Conservation (phyloP, 129 eudicot genomes). For the Pulicaria dysenterica region DNA sequence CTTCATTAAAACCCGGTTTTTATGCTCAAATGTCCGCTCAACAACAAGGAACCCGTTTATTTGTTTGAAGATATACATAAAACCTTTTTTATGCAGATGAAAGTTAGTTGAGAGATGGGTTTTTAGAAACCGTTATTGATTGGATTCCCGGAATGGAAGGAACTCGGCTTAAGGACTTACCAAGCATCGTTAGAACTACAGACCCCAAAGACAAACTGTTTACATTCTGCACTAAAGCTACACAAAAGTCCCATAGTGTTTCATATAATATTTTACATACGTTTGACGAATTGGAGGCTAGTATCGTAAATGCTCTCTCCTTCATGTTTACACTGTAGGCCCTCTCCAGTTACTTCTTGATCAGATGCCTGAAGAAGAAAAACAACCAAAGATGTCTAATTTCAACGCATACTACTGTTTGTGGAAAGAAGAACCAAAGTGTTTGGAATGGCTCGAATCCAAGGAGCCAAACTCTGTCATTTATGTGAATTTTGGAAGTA, state of each 20-base stretch:
- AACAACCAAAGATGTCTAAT: not conserved
- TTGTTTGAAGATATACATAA: not conserved
- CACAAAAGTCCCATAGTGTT: constrained; percentile 15
- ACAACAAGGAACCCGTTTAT: no score
- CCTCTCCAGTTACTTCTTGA: constrained; percentile 20
- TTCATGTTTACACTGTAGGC: constrained; percentile 21
- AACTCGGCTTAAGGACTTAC: constrained; percentile 32
- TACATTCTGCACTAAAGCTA: not conserved
- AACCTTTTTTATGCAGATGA: constrained; percentile 33
- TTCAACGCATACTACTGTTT: constrained; percentile 8
- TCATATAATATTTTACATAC: constrained; percentile 22
- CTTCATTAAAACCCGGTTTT: no score
- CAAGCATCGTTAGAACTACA: constrained; percentile 31
- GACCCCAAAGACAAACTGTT: constrained; percentile 7
- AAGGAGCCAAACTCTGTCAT: constrained; percentile 9
- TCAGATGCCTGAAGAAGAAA: not conserved
- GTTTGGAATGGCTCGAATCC: constrained; percentile 25
- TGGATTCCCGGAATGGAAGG: constrained; percentile 37
- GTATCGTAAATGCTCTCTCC: constrained; percentile 8
- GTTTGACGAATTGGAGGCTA: constrained; percentile 25
- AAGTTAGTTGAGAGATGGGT: constrained; percentile 34
- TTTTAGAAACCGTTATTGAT: constrained; percentile 29
- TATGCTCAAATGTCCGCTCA: no score
- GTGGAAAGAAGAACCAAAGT: constrained; percentile 26
- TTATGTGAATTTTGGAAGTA: constrained; percentile 27